A percentile compares a stretch with the other conserved stretches of the same genome.
phyloP scores from a whole-genome alignment of 495 filamentous ascomycete species.

The Terfezia boudieri region DNA sequence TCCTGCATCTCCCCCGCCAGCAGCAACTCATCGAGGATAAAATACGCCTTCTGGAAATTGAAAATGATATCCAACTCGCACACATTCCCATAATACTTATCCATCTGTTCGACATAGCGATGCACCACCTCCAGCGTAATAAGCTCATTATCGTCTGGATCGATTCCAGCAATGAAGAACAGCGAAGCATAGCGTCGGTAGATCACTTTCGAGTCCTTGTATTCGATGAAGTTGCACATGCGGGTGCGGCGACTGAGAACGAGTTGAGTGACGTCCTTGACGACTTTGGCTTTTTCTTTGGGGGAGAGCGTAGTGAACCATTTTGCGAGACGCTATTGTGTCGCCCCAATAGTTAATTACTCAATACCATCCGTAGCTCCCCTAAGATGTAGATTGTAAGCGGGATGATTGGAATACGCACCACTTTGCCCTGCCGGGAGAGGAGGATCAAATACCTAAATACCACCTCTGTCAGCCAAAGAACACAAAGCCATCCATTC shows the following conservation, averaged over 20 bases:
- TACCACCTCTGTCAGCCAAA: constrained; percentile 19
- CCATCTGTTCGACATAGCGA: constrained; percentile 98
- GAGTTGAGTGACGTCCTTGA: constrained; percentile 97
- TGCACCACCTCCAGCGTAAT: constrained; percentile 97
- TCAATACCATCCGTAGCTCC: constrained; percentile 1
- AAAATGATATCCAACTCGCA: constrained; percentile 99
- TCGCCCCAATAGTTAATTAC: constrained; percentile 9
- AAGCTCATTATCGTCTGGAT: constrained; percentile 86
- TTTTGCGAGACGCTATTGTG: constrained; percentile 65
- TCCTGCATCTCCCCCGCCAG: constrained; percentile 95
- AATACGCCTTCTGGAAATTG: constrained; percentile 99
- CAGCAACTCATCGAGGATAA: constrained; percentile 90
- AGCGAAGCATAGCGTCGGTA: constrained; percentile 97
- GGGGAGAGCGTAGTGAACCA: constrained; percentile 98
- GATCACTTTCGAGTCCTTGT: constrained; percentile 98
- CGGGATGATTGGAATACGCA: constrained; percentile 31
- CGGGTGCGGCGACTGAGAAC: constrained; percentile 84
- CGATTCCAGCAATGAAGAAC: constrained; percentile 96
- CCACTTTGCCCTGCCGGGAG: constrained; percentile 96
- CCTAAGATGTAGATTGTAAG: constrained; percentile 18
- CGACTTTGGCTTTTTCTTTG: constrained; percentile 97
- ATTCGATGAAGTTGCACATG: constrained; percentile 99
- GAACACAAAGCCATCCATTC: background rate
- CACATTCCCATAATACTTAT: constrained; percentile 99
- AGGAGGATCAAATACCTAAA: constrained; percentile 87